Evolutionary conservation across 2,329 filamentous ascomycete genomes (phyloP).

Genomic region (Metarhizium brunneum): DNA sequence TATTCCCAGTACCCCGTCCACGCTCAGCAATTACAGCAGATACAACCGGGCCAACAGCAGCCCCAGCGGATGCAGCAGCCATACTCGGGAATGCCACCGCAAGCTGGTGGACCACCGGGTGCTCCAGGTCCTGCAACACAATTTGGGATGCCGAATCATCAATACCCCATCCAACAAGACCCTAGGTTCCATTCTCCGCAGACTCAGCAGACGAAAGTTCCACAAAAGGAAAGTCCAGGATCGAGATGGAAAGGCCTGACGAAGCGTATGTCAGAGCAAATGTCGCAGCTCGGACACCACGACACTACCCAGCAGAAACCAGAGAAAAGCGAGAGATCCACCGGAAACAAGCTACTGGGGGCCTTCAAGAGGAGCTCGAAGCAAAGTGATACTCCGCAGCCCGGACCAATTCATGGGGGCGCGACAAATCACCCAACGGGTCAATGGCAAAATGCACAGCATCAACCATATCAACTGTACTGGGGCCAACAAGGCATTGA

Average conservation of each 20-base stretch:
- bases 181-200: background rate
- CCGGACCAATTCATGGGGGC: background rate
- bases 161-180: background rate
- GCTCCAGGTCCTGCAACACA: background rate
- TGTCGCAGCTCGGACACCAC: conserved; percentile 9
- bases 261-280: conserved; percentile 23
- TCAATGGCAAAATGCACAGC: background rate
- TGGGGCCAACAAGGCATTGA: background rate
- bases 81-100: background rate
- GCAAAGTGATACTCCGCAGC: conserved; percentile 4
- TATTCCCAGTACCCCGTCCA: background rate
- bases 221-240: conserved; percentile 9
- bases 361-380: conserved; percentile 24
- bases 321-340: conserved; percentile 13
- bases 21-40: background rate
- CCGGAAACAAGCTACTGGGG: conserved; percentile 18
- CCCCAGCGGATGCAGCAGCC: conserved; percentile 9
- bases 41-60: background rate
- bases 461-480: background rate
- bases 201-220: background rate
- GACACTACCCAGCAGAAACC: conserved; percentile 8
- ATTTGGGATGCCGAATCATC: background rate
- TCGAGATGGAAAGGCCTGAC: conserved; percentile 25
- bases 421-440: background rate
- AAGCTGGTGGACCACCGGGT: background rate